A percentile compares a stretch with the other conserved stretches of the same genome.
Conservation (phyloP, 1,284 basidiomycete species). For the Trichosporon asahii region DNA sequence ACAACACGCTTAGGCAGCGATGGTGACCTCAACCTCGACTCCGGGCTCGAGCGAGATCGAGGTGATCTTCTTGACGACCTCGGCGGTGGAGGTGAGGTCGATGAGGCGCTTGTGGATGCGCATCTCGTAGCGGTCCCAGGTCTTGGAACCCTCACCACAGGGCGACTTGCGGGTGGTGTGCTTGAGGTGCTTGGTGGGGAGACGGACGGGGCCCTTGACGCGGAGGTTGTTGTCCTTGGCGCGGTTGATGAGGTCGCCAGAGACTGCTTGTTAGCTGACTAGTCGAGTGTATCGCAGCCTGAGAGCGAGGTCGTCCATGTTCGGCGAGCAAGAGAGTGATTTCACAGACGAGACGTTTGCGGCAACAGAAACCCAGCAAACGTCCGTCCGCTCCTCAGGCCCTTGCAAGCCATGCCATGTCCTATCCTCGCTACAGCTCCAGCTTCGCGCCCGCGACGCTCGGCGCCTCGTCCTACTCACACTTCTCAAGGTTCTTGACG, state of each 20-base stretch:
- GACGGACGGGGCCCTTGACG: conserved; percentile 98
- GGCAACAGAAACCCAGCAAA: too few relatives aligned
- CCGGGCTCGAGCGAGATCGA: conserved; percentile 98
- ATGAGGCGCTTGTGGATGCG: conserved; percentile 99
- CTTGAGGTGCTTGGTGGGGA: conserved; percentile 97
- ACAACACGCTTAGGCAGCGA: conserved; percentile 58
- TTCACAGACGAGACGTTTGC: neutral
- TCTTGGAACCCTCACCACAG: conserved; percentile 99
- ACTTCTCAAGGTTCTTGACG: conserved; percentile 98
- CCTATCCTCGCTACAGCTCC: neutral
- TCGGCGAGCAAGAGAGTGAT: neutral
- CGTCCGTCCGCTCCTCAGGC: too few relatives aligned
- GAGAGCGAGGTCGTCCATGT: neutral
- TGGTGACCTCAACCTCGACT: conserved; percentile 99
- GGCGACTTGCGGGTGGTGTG: conserved; percentile 99
- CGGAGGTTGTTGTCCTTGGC: conserved; percentile 99
- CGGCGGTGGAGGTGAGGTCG: conserved; percentile 96
- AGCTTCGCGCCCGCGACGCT: neutral
- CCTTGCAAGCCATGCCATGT: neutral
- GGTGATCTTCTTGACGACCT: conserved; percentile 99
- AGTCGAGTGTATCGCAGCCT: neutral
- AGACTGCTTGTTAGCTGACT: conserved; percentile 62
- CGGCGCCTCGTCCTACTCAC: conserved; percentile 55
- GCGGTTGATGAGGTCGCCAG: conserved; percentile 91
- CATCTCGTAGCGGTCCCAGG: conserved; percentile 99